Evolutionary conservation across 192 early-diverging fungal genomes (phyloP).

Genomic region (Gaertneriomyces sp.): DNA sequence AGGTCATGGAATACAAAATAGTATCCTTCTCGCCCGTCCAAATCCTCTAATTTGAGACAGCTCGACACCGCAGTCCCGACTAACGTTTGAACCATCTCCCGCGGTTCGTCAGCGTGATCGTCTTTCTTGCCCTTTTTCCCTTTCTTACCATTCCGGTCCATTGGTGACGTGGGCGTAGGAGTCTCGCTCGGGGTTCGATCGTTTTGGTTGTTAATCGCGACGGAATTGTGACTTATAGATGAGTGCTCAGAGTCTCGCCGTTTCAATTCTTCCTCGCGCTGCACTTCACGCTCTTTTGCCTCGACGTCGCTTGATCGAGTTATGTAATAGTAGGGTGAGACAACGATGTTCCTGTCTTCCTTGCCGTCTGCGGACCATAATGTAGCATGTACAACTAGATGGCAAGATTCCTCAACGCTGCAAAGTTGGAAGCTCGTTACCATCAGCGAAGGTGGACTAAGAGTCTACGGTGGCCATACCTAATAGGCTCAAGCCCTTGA

Average conservation of each 20-base stretch:
- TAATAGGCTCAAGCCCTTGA: conserved; percentile 4
- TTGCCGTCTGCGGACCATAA: conserved; percentile 19
- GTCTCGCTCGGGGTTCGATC: background rate
- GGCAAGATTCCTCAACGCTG: conserved; percentile 16
- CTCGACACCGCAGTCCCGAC: conserved; percentile 26
- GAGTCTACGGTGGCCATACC: background rate
- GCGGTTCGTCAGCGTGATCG: background rate
- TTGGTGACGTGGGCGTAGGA: too few relatives aligned
- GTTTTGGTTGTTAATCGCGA: background rate
- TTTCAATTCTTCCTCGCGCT: background rate
- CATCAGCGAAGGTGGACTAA: background rate
- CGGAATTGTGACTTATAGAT: background rate
- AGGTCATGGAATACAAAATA: conserved; percentile 54
- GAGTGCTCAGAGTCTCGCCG: background rate
- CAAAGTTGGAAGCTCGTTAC: background rate
- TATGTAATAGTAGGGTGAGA: conserved; percentile 25
- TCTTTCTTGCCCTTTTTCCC: background rate
- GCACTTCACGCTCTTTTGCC: background rate
- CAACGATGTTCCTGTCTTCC: conserved; percentile 26
- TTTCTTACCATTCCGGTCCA: background rate
- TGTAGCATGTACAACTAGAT: conserved; percentile 22
- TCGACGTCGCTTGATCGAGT: conserved; percentile 10
- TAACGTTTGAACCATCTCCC: conserved; percentile 30
- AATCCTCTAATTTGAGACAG: conserved; percentile 25
- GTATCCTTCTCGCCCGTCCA: conserved; percentile 28